Conservation (phyloP, 2,329 filamentous ascomycete genomes). For the Sclerotiophoma versabilis region DNA sequence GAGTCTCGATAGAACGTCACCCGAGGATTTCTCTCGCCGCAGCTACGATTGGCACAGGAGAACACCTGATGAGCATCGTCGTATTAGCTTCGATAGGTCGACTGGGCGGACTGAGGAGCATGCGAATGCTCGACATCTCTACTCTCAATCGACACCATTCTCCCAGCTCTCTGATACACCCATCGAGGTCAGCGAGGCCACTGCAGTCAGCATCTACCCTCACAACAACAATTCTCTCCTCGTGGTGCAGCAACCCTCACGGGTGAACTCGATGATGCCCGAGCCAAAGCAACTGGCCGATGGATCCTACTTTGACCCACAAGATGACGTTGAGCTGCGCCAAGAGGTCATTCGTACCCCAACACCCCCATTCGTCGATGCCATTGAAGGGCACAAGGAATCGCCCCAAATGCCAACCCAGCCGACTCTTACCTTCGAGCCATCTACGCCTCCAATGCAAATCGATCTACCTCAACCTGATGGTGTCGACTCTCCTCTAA, state of each 20-base stretch:
- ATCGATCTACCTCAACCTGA: conserved; percentile 28
- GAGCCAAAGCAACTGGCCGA: conserved; percentile 26
- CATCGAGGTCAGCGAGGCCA: conserved; percentile 67
- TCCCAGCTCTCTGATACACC: conserved; percentile 59
- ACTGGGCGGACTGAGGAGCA: conserved; percentile 50
- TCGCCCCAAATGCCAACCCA: conserved; percentile 18
- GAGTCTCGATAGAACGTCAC: conserved; percentile 35
- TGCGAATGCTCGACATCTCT: conserved; percentile 54
- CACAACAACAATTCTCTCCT: conserved; percentile 70
- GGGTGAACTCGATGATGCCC: conserved; percentile 34
- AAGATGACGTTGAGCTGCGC: conserved; percentile 28
- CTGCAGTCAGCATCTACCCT: conserved; percentile 65
- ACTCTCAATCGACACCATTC: conserved; percentile 58
- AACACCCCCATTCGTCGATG: conserved; percentile 37
- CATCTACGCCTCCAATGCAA: conserved; percentile 48
- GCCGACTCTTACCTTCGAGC: conserved; percentile 44
- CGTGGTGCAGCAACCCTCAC: conserved; percentile 64
- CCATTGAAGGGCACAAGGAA: conserved; percentile 21
- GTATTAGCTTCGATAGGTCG: conserved; percentile 49
- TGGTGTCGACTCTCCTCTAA: conserved; percentile 63
- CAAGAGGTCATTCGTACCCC: conserved; percentile 28
- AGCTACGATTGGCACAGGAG: conserved; percentile 43
- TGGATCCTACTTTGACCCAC: conserved; percentile 23
- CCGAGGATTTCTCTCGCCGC: conserved; percentile 39
- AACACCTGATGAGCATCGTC: conserved; percentile 40